These are phyloP conservation scores for Phytopythium chamaehyphon DNA, from an alignment of 352 stramenopile species.

Conservation along the genomic window DNA sequence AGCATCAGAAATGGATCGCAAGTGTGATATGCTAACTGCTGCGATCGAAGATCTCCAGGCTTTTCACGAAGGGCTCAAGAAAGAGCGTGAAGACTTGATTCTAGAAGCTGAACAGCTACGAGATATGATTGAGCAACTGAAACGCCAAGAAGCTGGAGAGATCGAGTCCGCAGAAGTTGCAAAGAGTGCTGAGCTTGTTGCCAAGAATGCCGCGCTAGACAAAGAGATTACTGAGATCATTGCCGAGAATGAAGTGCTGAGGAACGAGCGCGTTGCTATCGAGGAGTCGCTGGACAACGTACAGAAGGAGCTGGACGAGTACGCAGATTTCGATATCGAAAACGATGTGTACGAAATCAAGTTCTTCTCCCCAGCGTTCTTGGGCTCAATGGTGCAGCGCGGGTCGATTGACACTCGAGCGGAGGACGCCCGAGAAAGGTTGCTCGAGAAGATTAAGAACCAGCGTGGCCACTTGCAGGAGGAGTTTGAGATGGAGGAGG, in stretches of 20 bases:
- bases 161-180: slow-evolving; percentile 64
- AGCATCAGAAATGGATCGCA: slow-evolving; percentile 47
- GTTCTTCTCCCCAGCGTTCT: slow-evolving; percentile 65
- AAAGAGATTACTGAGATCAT: slow-evolving; percentile 74
- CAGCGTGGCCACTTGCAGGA: slow-evolving; percentile 48
- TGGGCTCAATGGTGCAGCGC: slow-evolving; percentile 52
- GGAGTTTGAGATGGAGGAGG: slow-evolving; percentile 58
- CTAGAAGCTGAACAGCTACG: slow-evolving; percentile 49
- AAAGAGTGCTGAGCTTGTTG: slow-evolving; percentile 48
- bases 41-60: slow-evolving; percentile 46
- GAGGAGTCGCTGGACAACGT: slow-evolving; percentile 54
- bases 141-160: slow-evolving; percentile 43
- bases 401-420: slow-evolving; percentile 60
- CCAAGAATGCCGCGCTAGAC: slow-evolving; percentile 48
- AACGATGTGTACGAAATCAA: slow-evolving; percentile 45
- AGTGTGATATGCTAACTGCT: slow-evolving; percentile 42
- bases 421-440: slow-evolving; percentile 48
- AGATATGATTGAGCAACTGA: slow-evolving; percentile 59
- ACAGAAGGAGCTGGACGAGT: slow-evolving; percentile 63
- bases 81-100: slow-evolving; percentile 53
- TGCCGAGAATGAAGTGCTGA: slow-evolving; percentile 64
- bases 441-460: slow-evolving; percentile 55
- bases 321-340: slow-evolving; percentile 53
- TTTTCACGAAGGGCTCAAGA: slow-evolving; percentile 41
- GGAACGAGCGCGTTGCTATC: slow-evolving; percentile 36